Conservation (phyloP, 495 filamentous ascomycete species). For the Aspergillus conjunctus region DNA sequence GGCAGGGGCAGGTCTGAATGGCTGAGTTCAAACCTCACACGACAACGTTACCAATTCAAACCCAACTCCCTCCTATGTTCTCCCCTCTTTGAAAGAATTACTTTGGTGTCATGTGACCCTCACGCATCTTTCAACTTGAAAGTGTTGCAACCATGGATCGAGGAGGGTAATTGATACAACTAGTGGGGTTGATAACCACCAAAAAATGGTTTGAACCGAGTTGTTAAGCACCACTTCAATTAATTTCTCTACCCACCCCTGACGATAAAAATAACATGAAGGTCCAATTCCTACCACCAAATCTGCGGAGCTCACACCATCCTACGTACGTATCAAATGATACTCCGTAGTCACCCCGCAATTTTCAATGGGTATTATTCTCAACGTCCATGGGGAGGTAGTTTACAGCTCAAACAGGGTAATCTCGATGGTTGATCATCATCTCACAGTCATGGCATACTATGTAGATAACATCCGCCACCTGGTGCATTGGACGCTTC, state of each 20-base stretch:
- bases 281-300: neutral
- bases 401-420: too few relatives aligned
- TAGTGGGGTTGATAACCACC: conserved; percentile 24
- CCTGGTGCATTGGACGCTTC: neutral
- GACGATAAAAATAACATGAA: neutral
- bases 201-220: conserved; percentile 6
- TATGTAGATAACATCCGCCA: neutral
- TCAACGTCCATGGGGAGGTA: too few relatives aligned
- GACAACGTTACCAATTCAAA: neutral
- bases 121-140: neutral
- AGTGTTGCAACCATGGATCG: conserved; percentile 17
- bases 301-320: too few relatives aligned
- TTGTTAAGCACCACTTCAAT: neutral
- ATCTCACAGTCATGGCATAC: too few relatives aligned
- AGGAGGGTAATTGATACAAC: conserved; percentile 22
- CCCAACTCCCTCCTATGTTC: neutral
- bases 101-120: conserved; percentile 1
- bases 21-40: too few relatives aligned
- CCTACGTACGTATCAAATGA: too few relatives aligned
- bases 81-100: neutral
- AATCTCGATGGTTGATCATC: too few relatives aligned
- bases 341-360: too few relatives aligned
- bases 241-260: neutral
- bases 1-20: too few relatives aligned
- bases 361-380: too few relatives aligned